Evolutionary conservation across 306 rosid species (phyloP), one percentile per base, ranked within the genome.

Genomic region (Rosa rugosa): DNA sequence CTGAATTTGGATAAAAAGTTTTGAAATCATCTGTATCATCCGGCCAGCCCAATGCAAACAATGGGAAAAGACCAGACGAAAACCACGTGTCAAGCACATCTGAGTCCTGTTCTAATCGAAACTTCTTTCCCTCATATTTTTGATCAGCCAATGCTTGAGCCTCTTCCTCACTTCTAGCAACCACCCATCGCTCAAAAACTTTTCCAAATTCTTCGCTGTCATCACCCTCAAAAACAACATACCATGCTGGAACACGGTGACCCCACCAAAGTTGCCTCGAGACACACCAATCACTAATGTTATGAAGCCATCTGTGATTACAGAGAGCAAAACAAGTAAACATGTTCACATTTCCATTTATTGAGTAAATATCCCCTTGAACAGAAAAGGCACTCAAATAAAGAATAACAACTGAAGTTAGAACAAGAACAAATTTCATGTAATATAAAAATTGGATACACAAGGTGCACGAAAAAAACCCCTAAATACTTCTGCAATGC

Each of bases 231-330:
- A 86, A 75, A 11, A 88, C 80, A 67, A 86, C 90, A 75, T 94
- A 94, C 97, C 97, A 94, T 42, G 97, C 97, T 82, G 98, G 98
- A 75, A 92, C 82, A 46, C 86, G 92, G 78, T 94, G 98, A 78
- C 98, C 98, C 97, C 98, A 94, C 98, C 98, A 94, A 12, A 94
- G 92, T 84, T 94, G 97, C 81, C 97, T 86, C 77, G 97, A 94
- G 87, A 94, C 69, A 83, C 97, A 92, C 97, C 98, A 94, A 83
- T 94, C 98, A 60, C 88, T 93, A 47, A 92, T 94, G 79, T 86
- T 89, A 76, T 88, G 97, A 41, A 94, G 97, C 97, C 98, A 94
- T 87, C 97, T 94, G 87, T 74, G 81, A 86, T 60, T 27, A 27
- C 31, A 27, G 31, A 27, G 31, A 27, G 31, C 31, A 27, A 27